Percentiles rank a stretch among this genome's conserved stretches.
phyloP scores from a whole-genome alignment of 164 flowering plant genomes.

The Vitis rupestris region DNA sequence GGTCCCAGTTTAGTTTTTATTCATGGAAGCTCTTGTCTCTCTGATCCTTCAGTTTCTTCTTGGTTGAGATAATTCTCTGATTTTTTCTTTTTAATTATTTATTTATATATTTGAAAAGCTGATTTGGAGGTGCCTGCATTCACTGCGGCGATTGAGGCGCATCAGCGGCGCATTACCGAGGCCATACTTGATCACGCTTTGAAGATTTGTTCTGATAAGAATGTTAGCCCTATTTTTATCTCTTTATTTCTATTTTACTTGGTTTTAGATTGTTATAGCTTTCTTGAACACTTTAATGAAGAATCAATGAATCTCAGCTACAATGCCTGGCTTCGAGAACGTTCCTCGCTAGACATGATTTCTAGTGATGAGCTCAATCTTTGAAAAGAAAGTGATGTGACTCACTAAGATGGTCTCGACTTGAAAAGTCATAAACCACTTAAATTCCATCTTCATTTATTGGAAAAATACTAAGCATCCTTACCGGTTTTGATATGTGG shows the following conservation, averaged over 20 bases:
- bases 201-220: constrained; percentile 48
- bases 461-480: no score
- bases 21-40: background rate
- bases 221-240: constrained; percentile 25
- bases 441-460: no score
- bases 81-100: background rate
- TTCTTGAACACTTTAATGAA: background rate
- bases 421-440: no score
- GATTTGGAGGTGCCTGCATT: constrained; percentile 81
- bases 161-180: constrained; percentile 62
- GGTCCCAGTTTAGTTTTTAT: constrained; percentile 57
- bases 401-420: no score
- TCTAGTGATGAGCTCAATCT: no score
- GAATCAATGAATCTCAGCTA: no score
- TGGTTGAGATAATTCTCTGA: background rate
- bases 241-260: background rate
- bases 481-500: no score
- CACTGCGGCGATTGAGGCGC: constrained; percentile 78
- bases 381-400: no score
- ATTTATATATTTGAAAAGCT: constrained; percentile 34
- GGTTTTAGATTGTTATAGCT: background rate
- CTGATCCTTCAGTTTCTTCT: background rate
- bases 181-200: constrained; percentile 67
- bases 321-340: no score
- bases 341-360: no score